phyloP scores from a whole-genome alignment of 2,329 filamentous ascomycete species.

The Hypomyces rosellus region DNA sequence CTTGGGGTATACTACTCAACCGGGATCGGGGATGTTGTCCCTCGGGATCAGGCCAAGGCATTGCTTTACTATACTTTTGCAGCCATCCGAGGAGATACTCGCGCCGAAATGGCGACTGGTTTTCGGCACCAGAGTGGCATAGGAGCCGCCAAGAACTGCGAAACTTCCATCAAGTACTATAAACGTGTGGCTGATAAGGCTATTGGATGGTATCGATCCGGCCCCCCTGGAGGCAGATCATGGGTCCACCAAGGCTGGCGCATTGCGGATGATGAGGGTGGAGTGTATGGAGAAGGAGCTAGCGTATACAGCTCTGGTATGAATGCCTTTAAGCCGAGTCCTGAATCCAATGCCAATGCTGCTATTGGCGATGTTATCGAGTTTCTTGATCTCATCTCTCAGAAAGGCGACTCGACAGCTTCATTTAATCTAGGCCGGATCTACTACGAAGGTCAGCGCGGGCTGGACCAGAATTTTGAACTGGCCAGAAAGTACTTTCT shows the following conservation, averaged over 20 bases:
- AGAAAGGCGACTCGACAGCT: constrained; percentile 82
- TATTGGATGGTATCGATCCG: constrained; percentile 78
- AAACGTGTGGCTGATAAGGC: constrained; percentile 91
- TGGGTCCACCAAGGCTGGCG: constrained; percentile 74
- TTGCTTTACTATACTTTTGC: constrained; percentile 93
- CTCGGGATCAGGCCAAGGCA: constrained; percentile 83
- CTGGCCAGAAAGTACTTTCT: constrained; percentile 76
- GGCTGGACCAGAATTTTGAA: constrained; percentile 64
- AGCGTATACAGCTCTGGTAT: constrained; percentile 81
- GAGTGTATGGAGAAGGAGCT: constrained; percentile 91
- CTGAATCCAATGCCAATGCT: constrained; percentile 74
- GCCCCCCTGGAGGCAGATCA: constrained; percentile 78
- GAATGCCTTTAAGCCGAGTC: constrained; percentile 67
- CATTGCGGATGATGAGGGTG: constrained; percentile 84
- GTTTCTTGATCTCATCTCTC: constrained; percentile 82
- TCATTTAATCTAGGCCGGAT: constrained; percentile 80
- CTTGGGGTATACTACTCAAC: constrained; percentile 93
- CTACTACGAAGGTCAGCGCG: constrained; percentile 80
- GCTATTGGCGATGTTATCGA: constrained; percentile 91
- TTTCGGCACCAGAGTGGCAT: constrained; percentile 83
- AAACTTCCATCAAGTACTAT: constrained; percentile 80
- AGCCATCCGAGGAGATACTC: constrained; percentile 72
- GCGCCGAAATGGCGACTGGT: constrained; percentile 88
- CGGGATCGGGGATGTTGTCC: constrained; percentile 73
- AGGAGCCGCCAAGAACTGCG: constrained; percentile 78